A percentile compares a stretch with the other conserved stretches of the same genome.
phyloP scores from a whole-genome alignment of 495 filamentous ascomycete species.

The Trichodelitschia bisporula region DNA sequence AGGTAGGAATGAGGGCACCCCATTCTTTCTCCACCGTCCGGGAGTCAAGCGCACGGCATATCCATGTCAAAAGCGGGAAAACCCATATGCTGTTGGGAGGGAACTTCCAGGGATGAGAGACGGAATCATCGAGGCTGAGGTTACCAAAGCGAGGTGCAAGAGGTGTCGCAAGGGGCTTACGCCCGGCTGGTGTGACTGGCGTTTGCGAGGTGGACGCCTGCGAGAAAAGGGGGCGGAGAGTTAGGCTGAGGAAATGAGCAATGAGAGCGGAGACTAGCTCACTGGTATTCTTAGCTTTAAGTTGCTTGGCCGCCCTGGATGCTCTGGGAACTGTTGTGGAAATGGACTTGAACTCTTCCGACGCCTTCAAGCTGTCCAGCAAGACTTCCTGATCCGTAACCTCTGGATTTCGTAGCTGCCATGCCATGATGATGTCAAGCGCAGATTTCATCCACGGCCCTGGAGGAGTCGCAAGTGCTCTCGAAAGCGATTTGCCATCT shows the following conservation, averaged over 20 bases:
- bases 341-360: constrained; percentile 35
- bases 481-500: constrained; percentile 31
- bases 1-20: constrained; percentile 59
- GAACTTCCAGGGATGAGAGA: constrained; percentile 3
- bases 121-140: too few relatives aligned
- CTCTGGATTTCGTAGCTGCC: constrained; percentile 65
- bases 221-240: constrained; percentile 18
- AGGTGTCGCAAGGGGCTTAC: constrained; percentile 9
- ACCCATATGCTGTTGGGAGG: constrained; percentile 18
- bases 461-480: constrained; percentile 30
- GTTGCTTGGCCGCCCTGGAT: constrained; percentile 5
- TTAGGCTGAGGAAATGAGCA: constrained; percentile 17
- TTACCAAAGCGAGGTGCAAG: constrained; percentile 20
- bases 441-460: constrained; percentile 64
- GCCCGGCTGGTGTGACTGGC: constrained; percentile 8
- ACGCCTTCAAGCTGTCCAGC: too few relatives aligned
- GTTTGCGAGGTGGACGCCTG: constrained; percentile 8
- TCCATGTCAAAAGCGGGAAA: constrained; percentile 41
- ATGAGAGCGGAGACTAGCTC: constrained; percentile 17
- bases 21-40: constrained; percentile 25
- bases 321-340: not conserved
- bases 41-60: constrained; percentile 23
- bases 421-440: constrained; percentile 45
- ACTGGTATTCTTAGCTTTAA: constrained; percentile 4
- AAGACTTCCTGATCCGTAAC: too few relatives aligned